Conservation (phyloP, 192 early-diverging fungal genomes). For the Coemansia sp. region DNA sequence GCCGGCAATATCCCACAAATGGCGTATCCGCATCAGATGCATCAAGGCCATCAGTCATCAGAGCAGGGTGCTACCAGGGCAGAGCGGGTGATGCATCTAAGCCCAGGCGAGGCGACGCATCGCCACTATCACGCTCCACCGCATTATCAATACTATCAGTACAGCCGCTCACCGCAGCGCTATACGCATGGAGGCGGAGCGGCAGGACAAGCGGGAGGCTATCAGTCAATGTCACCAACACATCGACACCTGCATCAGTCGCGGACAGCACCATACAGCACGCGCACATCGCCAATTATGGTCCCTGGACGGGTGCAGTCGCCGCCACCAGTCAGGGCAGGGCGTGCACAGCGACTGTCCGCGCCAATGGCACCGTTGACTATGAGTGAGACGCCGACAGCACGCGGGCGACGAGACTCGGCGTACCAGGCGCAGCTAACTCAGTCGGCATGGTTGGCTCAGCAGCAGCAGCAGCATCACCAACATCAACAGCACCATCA, state of each 20-base stretch:
- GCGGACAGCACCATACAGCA: slow-evolving; percentile 15
- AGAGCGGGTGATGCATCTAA: slow-evolving; percentile 3
- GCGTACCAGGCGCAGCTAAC: neutral
- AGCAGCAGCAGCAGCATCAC: neutral
- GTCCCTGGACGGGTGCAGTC: neutral
- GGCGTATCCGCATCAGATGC: slow-evolving; percentile 10
- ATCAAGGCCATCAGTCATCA: slow-evolving; percentile 2
- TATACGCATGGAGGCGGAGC: neutral
- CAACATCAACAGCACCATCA: neutral
- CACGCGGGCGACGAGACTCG: slow-evolving; percentile 1
- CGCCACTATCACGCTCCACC: neutral
- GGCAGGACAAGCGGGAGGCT: neutral
- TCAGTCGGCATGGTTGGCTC: neutral
- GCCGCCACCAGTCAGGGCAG: slow-evolving; percentile 1
- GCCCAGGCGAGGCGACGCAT: neutral
- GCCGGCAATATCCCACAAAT: slow-evolving; percentile 8
- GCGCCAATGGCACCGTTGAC: neutral
- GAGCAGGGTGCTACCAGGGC: slow-evolving; percentile 14
- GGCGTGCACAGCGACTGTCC: neutral
- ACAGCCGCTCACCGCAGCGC: slow-evolving; percentile 1
- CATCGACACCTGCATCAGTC: slow-evolving; percentile 11
- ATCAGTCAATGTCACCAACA: neutral
- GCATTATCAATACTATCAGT: neutral
- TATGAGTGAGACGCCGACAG: slow-evolving; percentile 3
- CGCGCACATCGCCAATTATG: slow-evolving; percentile 8